Percentiles rank a stretch among this genome's conserved stretches.
These are phyloP conservation scores for Dactylellina haptotyla DNA, from an alignment of 2,329 filamentous ascomycete species.

Conservation along the genomic window DNA sequence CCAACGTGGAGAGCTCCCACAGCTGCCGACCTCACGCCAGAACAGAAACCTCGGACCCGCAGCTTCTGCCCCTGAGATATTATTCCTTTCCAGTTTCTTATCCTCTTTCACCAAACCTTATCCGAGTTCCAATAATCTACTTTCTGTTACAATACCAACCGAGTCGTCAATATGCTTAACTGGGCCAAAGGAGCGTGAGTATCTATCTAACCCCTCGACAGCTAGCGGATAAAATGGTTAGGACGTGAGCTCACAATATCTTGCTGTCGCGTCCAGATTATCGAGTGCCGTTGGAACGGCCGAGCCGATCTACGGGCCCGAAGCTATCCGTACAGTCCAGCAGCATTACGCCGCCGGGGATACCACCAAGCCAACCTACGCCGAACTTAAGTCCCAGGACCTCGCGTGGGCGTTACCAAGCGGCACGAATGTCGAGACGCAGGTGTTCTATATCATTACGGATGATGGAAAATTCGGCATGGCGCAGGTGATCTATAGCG, in stretches of 20 bases:
- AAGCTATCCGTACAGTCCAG: slow-evolving; percentile 85
- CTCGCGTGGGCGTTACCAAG: slow-evolving; percentile 79
- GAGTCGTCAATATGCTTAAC: background rate
- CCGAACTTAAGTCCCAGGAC: slow-evolving; percentile 79
- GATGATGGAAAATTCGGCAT: slow-evolving; percentile 81
- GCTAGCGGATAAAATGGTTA: background rate
- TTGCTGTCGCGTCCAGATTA: slow-evolving; percentile 64
- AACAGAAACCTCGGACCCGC: background rate
- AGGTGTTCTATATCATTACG: slow-evolving; percentile 89
- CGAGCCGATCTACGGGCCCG: slow-evolving; percentile 92
- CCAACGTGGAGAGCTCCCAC: slow-evolving; percentile 9
- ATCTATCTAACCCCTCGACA: slow-evolving; percentile 3
- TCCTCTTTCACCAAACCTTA: background rate
- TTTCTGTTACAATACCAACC: background rate
- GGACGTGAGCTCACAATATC: too few relatives aligned
- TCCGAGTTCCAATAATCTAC: background rate
- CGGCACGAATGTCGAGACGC: slow-evolving; percentile 90
- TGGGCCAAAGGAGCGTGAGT: slow-evolving; percentile 6
- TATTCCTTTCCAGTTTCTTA: background rate
- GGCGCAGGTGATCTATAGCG: slow-evolving; percentile 95
- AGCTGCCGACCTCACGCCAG: background rate
- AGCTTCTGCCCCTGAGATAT: background rate
- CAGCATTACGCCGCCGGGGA: slow-evolving; percentile 72
- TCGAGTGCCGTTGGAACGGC: slow-evolving; percentile 90
- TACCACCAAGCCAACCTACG: slow-evolving; percentile 65